phyloP scores from a whole-genome alignment of 768 basidiomycete genomes.

The Tubosaeta brunneosetosa region DNA sequence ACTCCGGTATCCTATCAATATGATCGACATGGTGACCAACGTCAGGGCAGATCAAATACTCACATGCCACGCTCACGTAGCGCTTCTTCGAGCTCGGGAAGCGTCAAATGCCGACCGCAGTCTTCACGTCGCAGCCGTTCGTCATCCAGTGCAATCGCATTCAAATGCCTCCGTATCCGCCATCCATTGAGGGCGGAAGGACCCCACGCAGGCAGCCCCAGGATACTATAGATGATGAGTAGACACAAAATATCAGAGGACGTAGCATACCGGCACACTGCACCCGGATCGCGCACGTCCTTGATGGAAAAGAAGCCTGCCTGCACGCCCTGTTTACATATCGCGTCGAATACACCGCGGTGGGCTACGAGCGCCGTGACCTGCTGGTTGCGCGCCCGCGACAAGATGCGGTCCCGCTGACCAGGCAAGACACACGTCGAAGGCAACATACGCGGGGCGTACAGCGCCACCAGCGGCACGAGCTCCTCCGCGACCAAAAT shows the following conservation, averaged over 20 bases:
- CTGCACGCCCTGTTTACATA: slow-evolving; percentile 30
- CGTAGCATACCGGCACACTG: slow-evolving; percentile 54
- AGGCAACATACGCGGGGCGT: slow-evolving; percentile 78
- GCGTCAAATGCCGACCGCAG: slow-evolving; percentile 40
- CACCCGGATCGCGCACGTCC: slow-evolving; percentile 24
- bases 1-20: slow-evolving; percentile 35
- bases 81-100: slow-evolving; percentile 57
- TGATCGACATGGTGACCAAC: background rate
- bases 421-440: slow-evolving; percentile 84
- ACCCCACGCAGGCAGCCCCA: slow-evolving; percentile 39
- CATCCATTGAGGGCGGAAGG: slow-evolving; percentile 29
- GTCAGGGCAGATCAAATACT: slow-evolving; percentile 25
- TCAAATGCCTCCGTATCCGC: slow-evolving; percentile 37
- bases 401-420: slow-evolving; percentile 62
- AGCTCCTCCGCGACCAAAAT: slow-evolving; percentile 74
- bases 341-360: slow-evolving; percentile 33
- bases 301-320: slow-evolving; percentile 24
- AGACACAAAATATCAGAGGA: background rate
- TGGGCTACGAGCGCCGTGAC: slow-evolving; percentile 38
- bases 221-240: slow-evolving; percentile 31
- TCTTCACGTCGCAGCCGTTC: slow-evolving; percentile 50
- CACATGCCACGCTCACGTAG: slow-evolving; percentile 77
- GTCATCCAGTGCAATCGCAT: slow-evolving; percentile 55
- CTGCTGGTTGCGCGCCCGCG: slow-evolving; percentile 46
- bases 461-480: slow-evolving; percentile 79